Conservation (phyloP, 805 yeast genomes). For the Saccharomycopsis lassenensis region DNA sequence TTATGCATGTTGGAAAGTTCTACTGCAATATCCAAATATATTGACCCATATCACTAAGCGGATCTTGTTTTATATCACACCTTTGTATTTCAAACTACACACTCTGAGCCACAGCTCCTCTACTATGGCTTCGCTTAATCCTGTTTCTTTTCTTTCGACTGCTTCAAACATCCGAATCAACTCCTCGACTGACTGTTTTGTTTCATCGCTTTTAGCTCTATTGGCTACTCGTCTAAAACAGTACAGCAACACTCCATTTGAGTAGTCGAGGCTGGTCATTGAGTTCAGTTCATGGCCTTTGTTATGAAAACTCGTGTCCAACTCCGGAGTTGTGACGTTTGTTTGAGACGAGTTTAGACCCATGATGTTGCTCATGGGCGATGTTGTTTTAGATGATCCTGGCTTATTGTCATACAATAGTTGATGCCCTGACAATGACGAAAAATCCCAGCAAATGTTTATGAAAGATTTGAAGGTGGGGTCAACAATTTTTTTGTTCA, state of each 20-base stretch:
- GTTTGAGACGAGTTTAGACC: too few relatives aligned
- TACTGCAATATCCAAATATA: neutral
- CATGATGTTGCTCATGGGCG: too few relatives aligned
- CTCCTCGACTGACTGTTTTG: constrained; percentile 34
- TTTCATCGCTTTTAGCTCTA: constrained; percentile 41
- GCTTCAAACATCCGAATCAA: constrained; percentile 31
- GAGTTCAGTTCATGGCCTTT: too few relatives aligned
- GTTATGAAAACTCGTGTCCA: too few relatives aligned
- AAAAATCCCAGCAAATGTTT: too few relatives aligned
- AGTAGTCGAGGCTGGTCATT: constrained; percentile 28
- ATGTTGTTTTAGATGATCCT: too few relatives aligned
- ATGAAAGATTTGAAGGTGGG: too few relatives aligned
- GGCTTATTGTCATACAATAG: too few relatives aligned
- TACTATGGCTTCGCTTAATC: constrained; percentile 52
- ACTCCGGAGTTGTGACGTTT: constrained; percentile 17
- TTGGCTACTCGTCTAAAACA: constrained; percentile 37
- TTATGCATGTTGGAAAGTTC: neutral
- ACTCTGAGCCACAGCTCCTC: constrained; percentile 41
- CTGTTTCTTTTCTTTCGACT: constrained; percentile 46
- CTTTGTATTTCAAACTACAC: constrained; percentile 3
- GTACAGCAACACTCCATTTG: constrained; percentile 32
- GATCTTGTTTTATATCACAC: constrained; percentile 6
- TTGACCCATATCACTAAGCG: too few relatives aligned
- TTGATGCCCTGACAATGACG: too few relatives aligned
- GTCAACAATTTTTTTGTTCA: too few relatives aligned